A percentile compares a stretch with the other conserved stretches of the same genome.
These are phyloP conservation scores for Eucalyptus guilfoylei DNA, from an alignment of 345 rosid species.

Conservation along the genomic window DNA sequence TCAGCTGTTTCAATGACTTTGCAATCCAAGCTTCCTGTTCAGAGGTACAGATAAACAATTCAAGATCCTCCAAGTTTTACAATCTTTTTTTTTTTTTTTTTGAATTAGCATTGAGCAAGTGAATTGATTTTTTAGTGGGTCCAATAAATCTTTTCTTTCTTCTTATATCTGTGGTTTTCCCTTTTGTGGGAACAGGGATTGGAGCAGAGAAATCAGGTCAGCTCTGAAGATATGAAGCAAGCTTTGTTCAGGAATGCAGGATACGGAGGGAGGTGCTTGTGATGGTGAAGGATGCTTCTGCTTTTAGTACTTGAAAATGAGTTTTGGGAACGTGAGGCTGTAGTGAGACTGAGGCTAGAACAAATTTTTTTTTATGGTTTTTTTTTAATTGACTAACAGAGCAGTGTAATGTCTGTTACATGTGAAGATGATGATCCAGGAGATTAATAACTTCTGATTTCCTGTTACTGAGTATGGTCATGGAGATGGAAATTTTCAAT, in stretches of 20 bases:
- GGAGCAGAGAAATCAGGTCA: constrained; percentile 35
- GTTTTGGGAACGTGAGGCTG: background rate
- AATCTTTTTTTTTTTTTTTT: background rate
- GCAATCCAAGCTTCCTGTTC: constrained; percentile 93
- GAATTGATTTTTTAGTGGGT: background rate
- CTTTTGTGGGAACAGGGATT: background rate
- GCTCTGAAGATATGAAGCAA: constrained; percentile 81
- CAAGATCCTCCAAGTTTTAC: background rate
- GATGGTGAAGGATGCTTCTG: background rate
- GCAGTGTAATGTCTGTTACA: background rate
- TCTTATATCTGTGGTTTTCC: background rate
- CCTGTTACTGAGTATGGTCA: background rate
- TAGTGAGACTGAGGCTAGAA: background rate
- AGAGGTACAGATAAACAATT: constrained; percentile 25
- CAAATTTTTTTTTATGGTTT: background rate
- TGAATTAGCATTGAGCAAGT: background rate
- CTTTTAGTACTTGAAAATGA: background rate
- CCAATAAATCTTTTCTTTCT: background rate
- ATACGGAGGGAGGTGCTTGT: constrained; percentile 86
- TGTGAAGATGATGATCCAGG: background rate
- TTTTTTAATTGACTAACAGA: background rate
- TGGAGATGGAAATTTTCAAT: background rate
- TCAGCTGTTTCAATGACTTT: constrained; percentile 86
- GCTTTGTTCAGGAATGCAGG: constrained; percentile 85
- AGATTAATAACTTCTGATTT: background rate